Conservation (phyloP, 2,329 filamentous ascomycete species). For the Penicillium griseofulvum region DNA sequence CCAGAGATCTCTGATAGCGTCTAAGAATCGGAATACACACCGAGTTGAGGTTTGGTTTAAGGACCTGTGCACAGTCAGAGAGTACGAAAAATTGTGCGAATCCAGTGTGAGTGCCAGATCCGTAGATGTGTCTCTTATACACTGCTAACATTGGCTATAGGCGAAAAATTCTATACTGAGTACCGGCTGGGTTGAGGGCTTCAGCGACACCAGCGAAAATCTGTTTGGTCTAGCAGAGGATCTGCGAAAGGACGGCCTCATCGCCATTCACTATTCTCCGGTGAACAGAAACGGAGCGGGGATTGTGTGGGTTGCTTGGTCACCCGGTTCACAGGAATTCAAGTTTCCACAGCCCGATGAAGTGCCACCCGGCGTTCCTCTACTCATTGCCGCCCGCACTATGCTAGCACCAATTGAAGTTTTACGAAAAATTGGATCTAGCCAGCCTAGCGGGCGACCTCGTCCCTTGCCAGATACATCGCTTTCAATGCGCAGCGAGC, state of each 20-base stretch:
- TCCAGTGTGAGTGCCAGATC: not conserved
- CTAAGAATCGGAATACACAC: not conserved
- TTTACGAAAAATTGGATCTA: not conserved
- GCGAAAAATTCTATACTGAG: slow-evolving; percentile 1
- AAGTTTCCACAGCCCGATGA: slow-evolving; percentile 11
- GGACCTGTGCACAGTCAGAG: not conserved
- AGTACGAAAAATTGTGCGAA: not conserved
- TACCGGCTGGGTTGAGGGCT: slow-evolving; percentile 38
- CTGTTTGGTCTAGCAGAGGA: slow-evolving; percentile 28
- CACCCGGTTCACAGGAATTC: slow-evolving; percentile 26
- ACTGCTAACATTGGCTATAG: not conserved
- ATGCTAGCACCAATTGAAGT: not conserved
- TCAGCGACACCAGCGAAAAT: slow-evolving; percentile 28
- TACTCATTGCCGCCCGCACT: slow-evolving; percentile 24
- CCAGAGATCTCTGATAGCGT: not conserved
- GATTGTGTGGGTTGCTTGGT: slow-evolving; percentile 31
- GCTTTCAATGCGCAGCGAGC: not conserved
- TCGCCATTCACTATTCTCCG: slow-evolving; percentile 31
- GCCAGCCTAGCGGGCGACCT: not conserved
- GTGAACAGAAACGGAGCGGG: not conserved
- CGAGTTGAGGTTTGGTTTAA: slow-evolving; percentile 5
- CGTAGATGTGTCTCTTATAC: not conserved
- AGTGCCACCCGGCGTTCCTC: slow-evolving; percentile 12
- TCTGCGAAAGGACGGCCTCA: slow-evolving; percentile 24
- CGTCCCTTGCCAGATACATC: not conserved